A percentile compares a stretch with the other conserved stretches of the same genome.
Conservation (phyloP, 192 early-diverging fungal genomes). For the Backusella circina region DNA sequence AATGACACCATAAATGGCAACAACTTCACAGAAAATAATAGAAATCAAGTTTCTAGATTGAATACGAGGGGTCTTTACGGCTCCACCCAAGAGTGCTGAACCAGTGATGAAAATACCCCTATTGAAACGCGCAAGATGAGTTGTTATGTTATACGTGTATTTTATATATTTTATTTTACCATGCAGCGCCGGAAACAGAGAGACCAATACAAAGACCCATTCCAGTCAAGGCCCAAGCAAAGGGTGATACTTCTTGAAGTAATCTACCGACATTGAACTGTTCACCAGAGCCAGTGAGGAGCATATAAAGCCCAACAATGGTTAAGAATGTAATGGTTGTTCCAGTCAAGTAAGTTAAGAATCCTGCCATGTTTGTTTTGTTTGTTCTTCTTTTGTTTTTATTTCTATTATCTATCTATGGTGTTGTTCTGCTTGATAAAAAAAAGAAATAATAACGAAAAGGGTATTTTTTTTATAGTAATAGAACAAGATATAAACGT, state of each 20-base stretch:
- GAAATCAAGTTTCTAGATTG: slow-evolving; percentile 96
- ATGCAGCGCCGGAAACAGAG: slow-evolving; percentile 91
- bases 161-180: slow-evolving; percentile 44
- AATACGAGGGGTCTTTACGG: slow-evolving; percentile 87
- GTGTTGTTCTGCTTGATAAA: neutral
- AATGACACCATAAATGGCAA: slow-evolving; percentile 98
- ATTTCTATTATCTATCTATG: neutral
- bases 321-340: slow-evolving; percentile 32
- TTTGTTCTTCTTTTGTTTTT: too few species aligned
- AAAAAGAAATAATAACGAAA: neutral
- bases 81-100: slow-evolving; percentile 81
- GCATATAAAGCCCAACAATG: slow-evolving; percentile 71
- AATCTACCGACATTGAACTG: slow-evolving; percentile 84
- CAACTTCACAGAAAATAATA: slow-evolving; percentile 99
- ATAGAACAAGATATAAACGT: too few species aligned
- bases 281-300: slow-evolving; percentile 85
- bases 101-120: slow-evolving; percentile 96
- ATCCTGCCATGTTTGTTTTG: slow-evolving; percentile 8
- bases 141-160: neutral
- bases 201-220: slow-evolving; percentile 82
- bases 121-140: neutral
- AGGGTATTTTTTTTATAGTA: too few species aligned
- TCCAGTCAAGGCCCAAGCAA: slow-evolving; percentile 89
- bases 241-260: slow-evolving; percentile 74
- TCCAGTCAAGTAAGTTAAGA: slow-evolving; percentile 18